Percentiles rank a stretch among this genome's conserved stretches.
These are phyloP conservation scores for Vanrija sp. DNA, from an alignment of 1,284 basidiomycete genomes.

Conservation along the genomic window DNA sequence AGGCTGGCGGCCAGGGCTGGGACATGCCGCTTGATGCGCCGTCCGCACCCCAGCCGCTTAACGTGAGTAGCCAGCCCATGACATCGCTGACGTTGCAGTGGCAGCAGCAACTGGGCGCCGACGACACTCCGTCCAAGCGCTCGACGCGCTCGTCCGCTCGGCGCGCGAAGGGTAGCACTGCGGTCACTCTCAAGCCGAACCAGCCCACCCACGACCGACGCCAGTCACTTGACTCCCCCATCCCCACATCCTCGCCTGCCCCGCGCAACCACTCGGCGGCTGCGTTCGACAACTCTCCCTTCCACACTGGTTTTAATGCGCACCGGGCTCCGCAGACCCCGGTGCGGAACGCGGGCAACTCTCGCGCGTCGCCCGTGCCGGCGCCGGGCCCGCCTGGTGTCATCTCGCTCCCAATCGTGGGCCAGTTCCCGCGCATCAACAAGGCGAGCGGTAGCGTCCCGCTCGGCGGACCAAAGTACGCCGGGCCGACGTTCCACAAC, in stretches of 20 bases:
- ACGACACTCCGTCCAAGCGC: constrained; percentile 12
- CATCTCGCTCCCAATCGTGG: constrained; percentile 19
- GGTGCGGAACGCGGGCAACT: constrained; percentile 18
- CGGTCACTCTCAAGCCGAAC: constrained; percentile 1
- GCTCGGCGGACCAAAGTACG: constrained; percentile 32
- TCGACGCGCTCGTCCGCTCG: constrained; percentile 11
- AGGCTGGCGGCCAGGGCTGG: constrained; percentile 20
- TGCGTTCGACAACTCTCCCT: constrained; percentile 30
- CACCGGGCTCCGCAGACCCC: constrained; percentile 44
- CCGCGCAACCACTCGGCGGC: constrained; percentile 14
- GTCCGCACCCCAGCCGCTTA: constrained; percentile 16
- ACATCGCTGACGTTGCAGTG: constrained; percentile 22
- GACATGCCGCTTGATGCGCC: constrained; percentile 36
- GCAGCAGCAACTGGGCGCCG: constrained; percentile 38
- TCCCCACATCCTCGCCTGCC: neutral
- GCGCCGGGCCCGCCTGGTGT: neutral
- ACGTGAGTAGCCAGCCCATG: neutral
- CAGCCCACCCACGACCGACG: constrained; percentile 19
- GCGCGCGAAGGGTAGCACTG: constrained; percentile 4
- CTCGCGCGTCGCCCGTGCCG: neutral
- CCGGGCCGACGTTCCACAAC: constrained; percentile 47
- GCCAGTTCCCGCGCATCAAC: constrained; percentile 40
- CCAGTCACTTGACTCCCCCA: constrained; percentile 24
- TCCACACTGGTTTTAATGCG: constrained; percentile 39
- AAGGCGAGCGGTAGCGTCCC: constrained; percentile 2